phyloP scores from a whole-genome alignment of 176 grass and related monocot genomes.

The Pontederia crassipes region DNA sequence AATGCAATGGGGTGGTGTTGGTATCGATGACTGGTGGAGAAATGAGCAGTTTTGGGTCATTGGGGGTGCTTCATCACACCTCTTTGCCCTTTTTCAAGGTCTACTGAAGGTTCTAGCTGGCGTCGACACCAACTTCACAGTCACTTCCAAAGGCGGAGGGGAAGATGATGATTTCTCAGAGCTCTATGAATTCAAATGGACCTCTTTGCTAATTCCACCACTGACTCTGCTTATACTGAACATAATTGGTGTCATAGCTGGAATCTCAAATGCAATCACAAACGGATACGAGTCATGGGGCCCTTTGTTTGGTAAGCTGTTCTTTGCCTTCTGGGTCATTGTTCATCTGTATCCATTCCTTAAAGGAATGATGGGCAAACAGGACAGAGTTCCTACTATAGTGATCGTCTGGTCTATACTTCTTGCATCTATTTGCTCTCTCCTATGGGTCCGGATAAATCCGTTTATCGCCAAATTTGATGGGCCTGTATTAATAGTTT shows the following conservation, averaged over 20 bases:
- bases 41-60: constrained; percentile 49
- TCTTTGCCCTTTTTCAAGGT: constrained; percentile 38
- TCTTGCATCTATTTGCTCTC: constrained; percentile 34
- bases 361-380: constrained; percentile 42
- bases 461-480: constrained; percentile 33
- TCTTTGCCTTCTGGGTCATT: constrained; percentile 43
- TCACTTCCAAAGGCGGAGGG: constrained; percentile 40
- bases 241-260: constrained; percentile 30
- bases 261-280: constrained; percentile 29
- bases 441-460: constrained; percentile 41
- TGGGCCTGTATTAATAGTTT: constrained; percentile 34
- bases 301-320: constrained; percentile 32
- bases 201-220: constrained; percentile 32
- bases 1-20: constrained; percentile 39
- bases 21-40: constrained; percentile 44
- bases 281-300: constrained; percentile 40
- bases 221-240: constrained; percentile 41
- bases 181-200: constrained; percentile 43
- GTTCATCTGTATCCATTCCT: constrained; percentile 42
- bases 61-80: constrained; percentile 34
- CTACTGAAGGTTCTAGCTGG: constrained; percentile 37
- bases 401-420: constrained; percentile 39
- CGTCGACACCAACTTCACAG: constrained; percentile 39
- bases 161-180: constrained; percentile 35
- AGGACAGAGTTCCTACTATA: constrained; percentile 36